These are phyloP conservation scores for Ceraceosorus bombacis DNA, from an alignment of 1,284 basidiomycete species.

Conservation along the genomic window DNA sequence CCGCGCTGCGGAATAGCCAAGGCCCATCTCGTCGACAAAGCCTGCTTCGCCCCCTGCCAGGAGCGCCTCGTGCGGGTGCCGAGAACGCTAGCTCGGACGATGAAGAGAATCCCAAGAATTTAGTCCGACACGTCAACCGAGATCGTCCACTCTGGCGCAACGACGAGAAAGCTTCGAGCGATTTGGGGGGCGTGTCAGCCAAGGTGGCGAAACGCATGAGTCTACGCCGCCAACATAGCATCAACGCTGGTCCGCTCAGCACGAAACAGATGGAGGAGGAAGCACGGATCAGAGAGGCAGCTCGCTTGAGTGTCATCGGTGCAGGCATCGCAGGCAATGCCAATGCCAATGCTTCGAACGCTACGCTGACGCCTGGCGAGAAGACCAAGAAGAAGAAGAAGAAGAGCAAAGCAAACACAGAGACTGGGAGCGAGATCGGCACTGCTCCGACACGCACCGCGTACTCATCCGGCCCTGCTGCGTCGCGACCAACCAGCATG, in stretches of 20 bases:
- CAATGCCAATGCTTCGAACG: neutral
- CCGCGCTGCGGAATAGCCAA: slow-evolving; percentile 6
- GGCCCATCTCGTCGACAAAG: slow-evolving; percentile 3
- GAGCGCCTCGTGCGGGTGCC: neutral
- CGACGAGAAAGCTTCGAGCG: slow-evolving; percentile 13
- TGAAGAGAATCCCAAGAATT: slow-evolving; percentile 29
- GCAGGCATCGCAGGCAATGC: slow-evolving; percentile 22
- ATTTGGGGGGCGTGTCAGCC: slow-evolving; percentile 25
- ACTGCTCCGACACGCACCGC: slow-evolving; percentile 32
- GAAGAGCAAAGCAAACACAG: slow-evolving; percentile 32
- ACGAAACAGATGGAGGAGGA: slow-evolving; percentile 20
- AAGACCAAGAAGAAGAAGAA: slow-evolving; percentile 22
- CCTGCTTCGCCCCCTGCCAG: slow-evolving; percentile 5
- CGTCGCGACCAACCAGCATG: slow-evolving; percentile 9
- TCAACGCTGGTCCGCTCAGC: slow-evolving; percentile 36
- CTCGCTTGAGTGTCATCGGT: slow-evolving; percentile 35
- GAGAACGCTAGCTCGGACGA: slow-evolving; percentile 34
- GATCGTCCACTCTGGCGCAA: slow-evolving; percentile 19
- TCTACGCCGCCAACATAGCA: slow-evolving; percentile 12
- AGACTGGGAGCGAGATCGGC: slow-evolving; percentile 39
- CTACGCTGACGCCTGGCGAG: slow-evolving; percentile 2
- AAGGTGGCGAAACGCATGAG: slow-evolving; percentile 1
- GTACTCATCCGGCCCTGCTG: slow-evolving; percentile 3
- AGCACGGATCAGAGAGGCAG: slow-evolving; percentile 23
- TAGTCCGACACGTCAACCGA: slow-evolving; percentile 40